These are phyloP conservation scores for Blastobotrys capitulatus DNA, from an alignment of 1,139 yeast genomes.

Conservation along the genomic window DNA sequence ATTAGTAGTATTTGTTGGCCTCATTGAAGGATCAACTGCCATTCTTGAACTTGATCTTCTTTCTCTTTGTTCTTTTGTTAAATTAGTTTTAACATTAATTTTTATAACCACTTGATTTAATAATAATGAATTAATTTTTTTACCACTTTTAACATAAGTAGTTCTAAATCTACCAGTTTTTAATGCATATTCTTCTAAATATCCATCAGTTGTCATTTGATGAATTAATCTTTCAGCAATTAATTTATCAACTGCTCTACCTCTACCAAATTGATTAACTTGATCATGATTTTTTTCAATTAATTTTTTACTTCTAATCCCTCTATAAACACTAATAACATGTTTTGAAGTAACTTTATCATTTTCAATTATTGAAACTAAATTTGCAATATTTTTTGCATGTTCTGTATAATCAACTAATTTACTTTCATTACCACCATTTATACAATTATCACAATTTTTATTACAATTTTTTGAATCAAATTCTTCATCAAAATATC, in stretches of 20 bases:
- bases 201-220: slow-evolving; percentile 53
- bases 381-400: slow-evolving; percentile 53
- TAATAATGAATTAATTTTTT: neutral
- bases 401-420: slow-evolving; percentile 60
- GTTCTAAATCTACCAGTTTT: slow-evolving; percentile 31
- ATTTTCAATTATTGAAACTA: slow-evolving; percentile 53
- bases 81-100: neutral
- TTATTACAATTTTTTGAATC: slow-evolving; percentile 59
- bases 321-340: slow-evolving; percentile 80
- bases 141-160: slow-evolving; percentile 1
- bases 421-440: slow-evolving; percentile 18
- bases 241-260: slow-evolving; percentile 54
- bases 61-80: neutral
- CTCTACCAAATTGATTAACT: slow-evolving; percentile 55
- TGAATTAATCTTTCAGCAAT: slow-evolving; percentile 48
- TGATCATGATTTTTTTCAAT: slow-evolving; percentile 56
- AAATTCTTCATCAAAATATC: slow-evolving; percentile 82
- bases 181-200: slow-evolving; percentile 65
- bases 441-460: slow-evolving; percentile 81
- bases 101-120: neutral
- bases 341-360: slow-evolving; percentile 70
- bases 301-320: slow-evolving; percentile 61
- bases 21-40: neutral
- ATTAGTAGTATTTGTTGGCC: neutral
- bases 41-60: neutral